Evolutionary conservation across 2,329 filamentous ascomycete genomes (phyloP).

Genomic region (Camillea tinctor): DNA sequence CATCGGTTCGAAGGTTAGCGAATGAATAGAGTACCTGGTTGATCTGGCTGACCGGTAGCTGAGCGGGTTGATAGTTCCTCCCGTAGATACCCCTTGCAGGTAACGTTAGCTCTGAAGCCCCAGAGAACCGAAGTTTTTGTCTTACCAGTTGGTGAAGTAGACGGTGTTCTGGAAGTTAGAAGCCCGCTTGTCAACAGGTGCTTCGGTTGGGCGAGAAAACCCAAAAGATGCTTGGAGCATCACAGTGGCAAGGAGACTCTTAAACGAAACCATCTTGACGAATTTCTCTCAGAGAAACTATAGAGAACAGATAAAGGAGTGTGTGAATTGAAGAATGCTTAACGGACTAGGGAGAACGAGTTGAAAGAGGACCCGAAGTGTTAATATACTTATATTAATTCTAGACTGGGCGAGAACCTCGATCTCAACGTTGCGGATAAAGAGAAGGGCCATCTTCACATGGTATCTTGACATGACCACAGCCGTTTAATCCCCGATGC

Average conservation of each 20-base stretch:
- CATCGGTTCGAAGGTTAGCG: constrained; percentile 69
- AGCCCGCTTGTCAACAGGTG: constrained; percentile 22
- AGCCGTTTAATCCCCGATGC: background rate
- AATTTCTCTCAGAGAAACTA: constrained; percentile 6
- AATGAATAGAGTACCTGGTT: constrained; percentile 82
- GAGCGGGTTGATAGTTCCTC: constrained; percentile 67
- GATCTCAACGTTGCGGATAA: constrained; percentile 4
- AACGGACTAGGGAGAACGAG: background rate
- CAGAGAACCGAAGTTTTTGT: background rate
- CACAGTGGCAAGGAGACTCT: constrained; percentile 20
- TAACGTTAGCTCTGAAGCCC: constrained; percentile 4
- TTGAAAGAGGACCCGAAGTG: constrained; percentile 6
- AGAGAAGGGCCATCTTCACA: constrained; percentile 19
- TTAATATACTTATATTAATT: constrained; percentile 14
- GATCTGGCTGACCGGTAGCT: constrained; percentile 67
- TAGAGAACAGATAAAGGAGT: background rate
- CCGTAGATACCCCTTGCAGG: constrained; percentile 65
- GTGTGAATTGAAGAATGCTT: constrained; percentile 4
- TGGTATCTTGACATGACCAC: constrained; percentile 14
- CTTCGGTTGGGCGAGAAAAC: constrained; percentile 17
- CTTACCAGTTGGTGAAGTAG: constrained; percentile 51
- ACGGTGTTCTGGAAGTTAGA: constrained; percentile 43
- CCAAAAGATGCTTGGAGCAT: constrained; percentile 27
- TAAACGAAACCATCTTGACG: constrained; percentile 27
- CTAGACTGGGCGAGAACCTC: constrained; percentile 6